Evolutionary conservation across 2,329 filamentous ascomycete genomes (phyloP).

Genomic region (Plenodomus lindquistii): DNA sequence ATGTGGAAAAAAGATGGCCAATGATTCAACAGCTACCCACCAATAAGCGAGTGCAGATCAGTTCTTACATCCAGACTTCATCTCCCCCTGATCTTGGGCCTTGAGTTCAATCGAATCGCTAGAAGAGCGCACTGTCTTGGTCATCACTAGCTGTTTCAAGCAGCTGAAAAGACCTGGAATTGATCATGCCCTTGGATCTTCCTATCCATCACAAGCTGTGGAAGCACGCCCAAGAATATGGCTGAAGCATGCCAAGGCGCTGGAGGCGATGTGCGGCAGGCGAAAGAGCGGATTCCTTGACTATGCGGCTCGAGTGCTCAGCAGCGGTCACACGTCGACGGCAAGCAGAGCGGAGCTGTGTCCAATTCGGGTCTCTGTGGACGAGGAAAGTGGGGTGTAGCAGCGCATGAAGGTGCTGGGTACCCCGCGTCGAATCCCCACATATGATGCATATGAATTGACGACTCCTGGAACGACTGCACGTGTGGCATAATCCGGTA

Average conservation of each 20-base stretch:
- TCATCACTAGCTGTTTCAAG: background rate
- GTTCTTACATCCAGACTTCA: background rate
- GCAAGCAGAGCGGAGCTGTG: constrained; percentile 8
- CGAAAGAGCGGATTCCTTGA: background rate
- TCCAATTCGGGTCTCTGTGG: constrained; percentile 9
- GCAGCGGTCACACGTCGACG: background rate
- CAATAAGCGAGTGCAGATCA: background rate
- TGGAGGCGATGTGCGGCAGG: background rate
- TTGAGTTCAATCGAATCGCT: background rate
- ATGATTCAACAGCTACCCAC: background rate
- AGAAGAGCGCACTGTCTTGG: background rate
- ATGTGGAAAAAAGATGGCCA: background rate
- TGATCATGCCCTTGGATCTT: background rate
- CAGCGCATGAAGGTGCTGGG: constrained; percentile 2
- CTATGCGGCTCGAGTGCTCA: constrained; percentile 1
- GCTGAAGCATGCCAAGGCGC: constrained; percentile 2
- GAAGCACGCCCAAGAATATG: background rate
- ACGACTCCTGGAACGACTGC: background rate
- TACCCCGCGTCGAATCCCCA: constrained; percentile 15
- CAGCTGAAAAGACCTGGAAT: background rate
- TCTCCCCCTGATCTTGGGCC: background rate
- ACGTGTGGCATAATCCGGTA: background rate
- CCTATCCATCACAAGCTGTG: background rate
- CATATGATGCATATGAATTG: too few relatives aligned
- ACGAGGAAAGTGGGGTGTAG: constrained; percentile 13